Evolutionary conservation across 1,284 basidiomycete species (phyloP).

Genomic region (Microstroma glucosiphilum): DNA sequence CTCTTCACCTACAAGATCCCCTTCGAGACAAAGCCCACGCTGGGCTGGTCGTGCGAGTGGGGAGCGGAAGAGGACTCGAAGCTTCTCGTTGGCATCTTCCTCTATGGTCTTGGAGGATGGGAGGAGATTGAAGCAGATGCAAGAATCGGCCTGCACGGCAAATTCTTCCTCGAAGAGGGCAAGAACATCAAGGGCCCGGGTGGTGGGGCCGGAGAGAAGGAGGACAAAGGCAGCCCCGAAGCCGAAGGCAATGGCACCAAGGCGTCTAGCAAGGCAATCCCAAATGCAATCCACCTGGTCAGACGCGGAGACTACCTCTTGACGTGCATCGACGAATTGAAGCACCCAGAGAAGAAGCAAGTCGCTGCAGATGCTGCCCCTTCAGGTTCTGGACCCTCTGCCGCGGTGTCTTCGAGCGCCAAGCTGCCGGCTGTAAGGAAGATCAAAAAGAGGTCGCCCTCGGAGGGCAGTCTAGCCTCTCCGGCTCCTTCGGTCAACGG

Average conservation of each 20-base stretch:
- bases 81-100: slow-evolving; percentile 84
- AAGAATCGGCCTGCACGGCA: slow-evolving; percentile 74
- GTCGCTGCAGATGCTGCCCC: not conserved
- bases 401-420: not conserved
- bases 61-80: slow-evolving; percentile 85
- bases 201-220: slow-evolving; percentile 50
- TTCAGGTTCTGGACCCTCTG: not conserved
- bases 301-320: slow-evolving; percentile 91
- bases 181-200: slow-evolving; percentile 45
- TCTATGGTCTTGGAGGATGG: slow-evolving; percentile 95
- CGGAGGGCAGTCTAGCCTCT: slow-evolving; percentile 20
- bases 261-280: slow-evolving; percentile 27
- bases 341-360: slow-evolving; percentile 44
- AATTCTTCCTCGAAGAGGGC: slow-evolving; percentile 95
- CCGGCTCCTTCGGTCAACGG: slow-evolving; percentile 25
- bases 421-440: not conserved
- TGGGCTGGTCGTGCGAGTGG: slow-evolving; percentile 96
- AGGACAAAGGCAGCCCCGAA: slow-evolving; percentile 16
- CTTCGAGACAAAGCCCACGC: slow-evolving; percentile 82
- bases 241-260: slow-evolving; percentile 28
- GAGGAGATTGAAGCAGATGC: slow-evolving; percentile 86
- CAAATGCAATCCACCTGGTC: slow-evolving; percentile 71
- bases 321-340: slow-evolving; percentile 80
- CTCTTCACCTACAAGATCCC: slow-evolving; percentile 71
- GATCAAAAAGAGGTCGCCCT: slow-evolving; percentile 21